phyloP scores from a whole-genome alignment of 2,329 filamentous ascomycete genomes.

The Colletotrichum sp. region DNA sequence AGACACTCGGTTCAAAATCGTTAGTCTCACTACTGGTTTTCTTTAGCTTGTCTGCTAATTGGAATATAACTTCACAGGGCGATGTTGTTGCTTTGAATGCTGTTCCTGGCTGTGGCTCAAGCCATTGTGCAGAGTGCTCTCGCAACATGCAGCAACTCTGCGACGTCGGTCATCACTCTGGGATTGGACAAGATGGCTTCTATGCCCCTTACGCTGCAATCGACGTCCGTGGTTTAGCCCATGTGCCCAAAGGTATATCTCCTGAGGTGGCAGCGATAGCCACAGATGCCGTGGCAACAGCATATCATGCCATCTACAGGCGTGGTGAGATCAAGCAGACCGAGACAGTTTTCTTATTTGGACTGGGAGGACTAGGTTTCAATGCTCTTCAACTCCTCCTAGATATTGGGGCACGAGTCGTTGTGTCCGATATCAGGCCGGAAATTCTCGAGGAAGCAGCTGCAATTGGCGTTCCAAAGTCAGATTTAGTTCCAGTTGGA shows the following conservation, averaged over 20 bases:
- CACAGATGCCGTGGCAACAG: conserved; percentile 44
- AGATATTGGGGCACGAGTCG: conserved; percentile 59
- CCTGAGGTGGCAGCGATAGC: conserved; percentile 39
- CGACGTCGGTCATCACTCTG: conserved; percentile 41
- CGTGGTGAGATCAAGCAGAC: conserved; percentile 36
- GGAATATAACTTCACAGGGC: conserved; percentile 20
- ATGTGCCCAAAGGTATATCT: conserved; percentile 26
- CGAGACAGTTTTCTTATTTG: conserved; percentile 44
- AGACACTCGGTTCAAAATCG: conserved; percentile 20
- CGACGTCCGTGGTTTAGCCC: conserved; percentile 25
- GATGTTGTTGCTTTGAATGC: conserved; percentile 34
- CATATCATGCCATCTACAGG: conserved; percentile 42
- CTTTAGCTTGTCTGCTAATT: neutral
- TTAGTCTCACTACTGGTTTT: conserved; percentile 9
- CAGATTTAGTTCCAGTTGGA: conserved; percentile 34
- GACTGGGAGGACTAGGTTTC: conserved; percentile 44
- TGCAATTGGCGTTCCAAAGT: conserved; percentile 31
- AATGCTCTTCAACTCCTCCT: conserved; percentile 42
- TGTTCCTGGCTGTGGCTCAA: conserved; percentile 34
- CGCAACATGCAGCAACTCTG: conserved; percentile 42
- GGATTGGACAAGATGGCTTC: conserved; percentile 48
- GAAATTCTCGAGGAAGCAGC: conserved; percentile 20
- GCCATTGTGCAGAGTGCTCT: conserved; percentile 41
- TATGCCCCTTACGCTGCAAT: conserved; percentile 43
- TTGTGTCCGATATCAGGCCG: conserved; percentile 27